Evolutionary conservation across 2,329 filamentous ascomycete species (phyloP), one percentile per base, ranked within the genome.

Genomic region (Pseudopithomyces chartarum): DNA sequence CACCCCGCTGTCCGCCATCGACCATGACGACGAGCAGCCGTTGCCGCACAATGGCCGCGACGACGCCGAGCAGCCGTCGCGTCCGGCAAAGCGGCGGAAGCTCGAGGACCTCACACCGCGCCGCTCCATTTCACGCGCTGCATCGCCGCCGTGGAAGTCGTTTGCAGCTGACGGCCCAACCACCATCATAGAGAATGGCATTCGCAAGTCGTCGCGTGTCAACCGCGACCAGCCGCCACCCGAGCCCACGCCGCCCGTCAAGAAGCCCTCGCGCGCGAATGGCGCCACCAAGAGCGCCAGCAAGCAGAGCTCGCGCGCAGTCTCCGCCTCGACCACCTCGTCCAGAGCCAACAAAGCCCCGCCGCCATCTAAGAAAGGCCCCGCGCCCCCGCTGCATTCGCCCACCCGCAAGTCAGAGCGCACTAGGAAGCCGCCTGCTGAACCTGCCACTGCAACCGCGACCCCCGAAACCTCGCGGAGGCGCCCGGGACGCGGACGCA

Each of bases 61-160:
- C 56, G 66, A 59, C 54, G 60, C 57, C 63, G 62, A 57, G 67
- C 62, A 56, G 7, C 61, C 69, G 64, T 62, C 69, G 65, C 67
- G 74, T 29, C 69, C 75, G 23, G 75, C 81, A 15, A 92, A 92
- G 76, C 86, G 89, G 71, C 87, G 87, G 60, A 87, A 87, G 72
- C 73, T 79, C 34, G 74, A 74, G 40, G 73, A 78, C 60, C 58
- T 68, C 53, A 69, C 70, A 15, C 66, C 67, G 46, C 65, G 68
- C 48, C 73, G 71, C 51, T 73, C 74, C 4, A 62, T 67, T 12
- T 73, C 80, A 59, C 76, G 80, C 78, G 79, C 80, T 52, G 82
- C 84, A 58, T 98, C 94, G 61, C 95, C 95, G 63, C 95, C 95
- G 20, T 99, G 95, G 95, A 98, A 95, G 80, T 91, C 87, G 69